A percentile compares a stretch with the other conserved stretches of the same genome.
These are phyloP conservation scores for Mycena metata DNA, from an alignment of 768 basidiomycete species.

Conservation along the genomic window DNA sequence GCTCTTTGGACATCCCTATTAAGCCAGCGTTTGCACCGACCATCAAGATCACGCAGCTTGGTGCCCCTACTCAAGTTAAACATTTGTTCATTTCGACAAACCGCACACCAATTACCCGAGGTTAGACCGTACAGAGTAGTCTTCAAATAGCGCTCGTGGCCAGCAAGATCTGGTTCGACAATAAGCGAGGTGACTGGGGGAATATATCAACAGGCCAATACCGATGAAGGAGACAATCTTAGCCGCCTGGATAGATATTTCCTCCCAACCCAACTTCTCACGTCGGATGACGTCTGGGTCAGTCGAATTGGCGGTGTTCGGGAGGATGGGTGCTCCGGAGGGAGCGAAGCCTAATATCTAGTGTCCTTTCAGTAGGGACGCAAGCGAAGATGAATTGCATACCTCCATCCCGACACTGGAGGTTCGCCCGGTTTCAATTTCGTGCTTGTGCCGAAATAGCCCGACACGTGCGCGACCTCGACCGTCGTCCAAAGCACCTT, in stretches of 20 bases:
- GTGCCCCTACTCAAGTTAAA: constrained; percentile 62
- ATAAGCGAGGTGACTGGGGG: constrained; percentile 5
- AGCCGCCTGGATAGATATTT: constrained; percentile 88
- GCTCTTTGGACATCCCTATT: constrained; percentile 96
- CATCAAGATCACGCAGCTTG: constrained; percentile 92
- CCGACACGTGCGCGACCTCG: constrained; percentile 87
- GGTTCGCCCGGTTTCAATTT: constrained; percentile 95
- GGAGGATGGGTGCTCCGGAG: constrained; percentile 83
- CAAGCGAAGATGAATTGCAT: constrained; percentile 33
- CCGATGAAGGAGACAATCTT: constrained; percentile 97
- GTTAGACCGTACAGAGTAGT: constrained; percentile 97
- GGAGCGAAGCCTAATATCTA: constrained; percentile 92
- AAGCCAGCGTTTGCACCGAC: constrained; percentile 95
- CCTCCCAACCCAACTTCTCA: constrained; percentile 96
- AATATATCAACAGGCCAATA: constrained; percentile 42
- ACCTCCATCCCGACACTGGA: constrained; percentile 99
- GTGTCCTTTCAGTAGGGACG: constrained; percentile 5
- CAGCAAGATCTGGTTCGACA: constrained; percentile 82
- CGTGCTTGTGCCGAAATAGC: constrained; percentile 97
- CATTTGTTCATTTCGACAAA: background rate
- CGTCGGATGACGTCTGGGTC: constrained; percentile 77
- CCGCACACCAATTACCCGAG: constrained; percentile 59
- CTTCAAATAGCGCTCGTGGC: constrained; percentile 93
- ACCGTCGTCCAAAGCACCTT: constrained; percentile 85
- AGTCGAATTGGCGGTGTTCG: constrained; percentile 65